Evolutionary conservation across 2,329 filamentous ascomycete genomes (phyloP).

Genomic region (Falciphora oryzae): DNA sequence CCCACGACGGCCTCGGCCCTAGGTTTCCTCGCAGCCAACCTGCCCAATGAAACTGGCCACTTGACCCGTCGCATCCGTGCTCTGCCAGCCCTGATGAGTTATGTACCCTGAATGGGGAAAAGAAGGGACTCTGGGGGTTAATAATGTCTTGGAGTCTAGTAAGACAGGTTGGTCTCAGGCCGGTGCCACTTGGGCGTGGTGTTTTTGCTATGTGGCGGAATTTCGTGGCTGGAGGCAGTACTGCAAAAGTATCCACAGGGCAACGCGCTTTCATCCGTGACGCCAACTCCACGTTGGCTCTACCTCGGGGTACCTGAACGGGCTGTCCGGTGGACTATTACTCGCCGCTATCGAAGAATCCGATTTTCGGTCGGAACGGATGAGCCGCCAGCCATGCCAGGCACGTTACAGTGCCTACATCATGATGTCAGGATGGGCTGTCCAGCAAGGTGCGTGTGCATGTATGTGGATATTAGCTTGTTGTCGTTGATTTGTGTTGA

Average conservation of each 20-base stretch:
- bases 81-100: not conserved
- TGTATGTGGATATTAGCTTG: not conserved
- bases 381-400: not conserved
- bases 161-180: not conserved
- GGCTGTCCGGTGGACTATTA: not conserved
- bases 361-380: not conserved
- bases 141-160: not conserved
- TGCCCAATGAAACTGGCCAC: not conserved
- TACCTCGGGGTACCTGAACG: not conserved
- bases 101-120: not conserved
- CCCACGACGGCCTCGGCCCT: not conserved
- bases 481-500: not conserved
- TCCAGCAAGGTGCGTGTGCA: not conserved
- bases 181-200: not conserved
- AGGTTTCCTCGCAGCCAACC: not conserved
- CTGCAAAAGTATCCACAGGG: too few species aligned
- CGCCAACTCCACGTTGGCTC: not conserved
- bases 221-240: too few species aligned
- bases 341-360: not conserved
- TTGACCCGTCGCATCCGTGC: not conserved
- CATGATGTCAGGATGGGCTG: not conserved
- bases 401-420: not conserved
- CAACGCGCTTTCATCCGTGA: too few species aligned
- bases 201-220: too few species aligned
- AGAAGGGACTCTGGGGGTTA: not conserved